Base-by-base conservation (phyloP, 257 asterid genomes). In the Solanum boliviense region DNA sequence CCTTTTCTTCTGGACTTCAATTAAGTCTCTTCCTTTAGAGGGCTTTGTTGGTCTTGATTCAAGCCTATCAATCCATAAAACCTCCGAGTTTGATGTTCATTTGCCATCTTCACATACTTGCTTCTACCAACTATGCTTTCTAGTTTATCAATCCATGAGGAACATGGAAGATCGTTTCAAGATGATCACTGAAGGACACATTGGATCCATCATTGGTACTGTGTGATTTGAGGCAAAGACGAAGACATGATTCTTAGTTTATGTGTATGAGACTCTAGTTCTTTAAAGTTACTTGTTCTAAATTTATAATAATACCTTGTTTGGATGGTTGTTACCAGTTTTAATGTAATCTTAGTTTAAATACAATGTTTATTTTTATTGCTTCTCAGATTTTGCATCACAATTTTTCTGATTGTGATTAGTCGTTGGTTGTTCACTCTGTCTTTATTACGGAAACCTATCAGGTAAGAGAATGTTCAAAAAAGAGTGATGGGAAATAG, bases 1-100 rank as follows among this genome's bases (percentile, higher is more conserved):
- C 87, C 94, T 97, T 75, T 95, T 93, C 93, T 97, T 95, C 89
- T 95, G 98, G 99, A 97, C 98, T 39, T 97, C 98, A 11, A 91
- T 95, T 78, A 95, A 93, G 84, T 92, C 92, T 89, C 89, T 97
- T 65, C 99, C 99, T 2, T 52, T 92, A 8, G 98, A 95, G 48
- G 48, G 48, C 5, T 41, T 41, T 41, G 15, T 41, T 36, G 98
- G 98, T 13, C 87, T 97, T 94, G 92, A 93, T 84, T 95, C 98
- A 48, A 92, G 93, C 39, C 96, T 95, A 58, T 82, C 83, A 94
- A 92, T 97, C 87, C 93, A 93, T 81, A 94, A 71, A 90, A 87
- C 89, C 11, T 82, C 89, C 0, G 98, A 93, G 92, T 60, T 96
- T 0, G 27, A 27, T 9, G 93, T 95, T 29, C 96, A 91, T 29